Evolutionary conservation across 805 yeast species (phyloP).

Genomic region (Kazachstania bromeliacearum): DNA sequence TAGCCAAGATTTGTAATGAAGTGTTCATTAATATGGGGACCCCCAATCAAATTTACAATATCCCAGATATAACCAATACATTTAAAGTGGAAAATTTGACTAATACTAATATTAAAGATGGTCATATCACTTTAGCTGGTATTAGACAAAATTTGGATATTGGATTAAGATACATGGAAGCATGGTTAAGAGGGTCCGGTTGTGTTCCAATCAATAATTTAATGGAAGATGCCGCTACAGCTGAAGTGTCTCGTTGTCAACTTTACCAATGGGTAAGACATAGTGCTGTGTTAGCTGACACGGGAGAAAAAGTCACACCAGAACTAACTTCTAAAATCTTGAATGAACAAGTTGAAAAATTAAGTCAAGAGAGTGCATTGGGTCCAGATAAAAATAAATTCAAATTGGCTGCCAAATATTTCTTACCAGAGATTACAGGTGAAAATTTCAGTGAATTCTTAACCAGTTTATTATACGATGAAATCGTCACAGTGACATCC

Average conservation of each 20-base stretch:
- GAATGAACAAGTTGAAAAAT: conserved; percentile 50
- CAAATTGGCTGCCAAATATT: conserved; percentile 57
- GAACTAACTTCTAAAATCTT: conserved; percentile 48
- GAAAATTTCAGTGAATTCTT: conserved; percentile 68
- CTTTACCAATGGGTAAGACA: conserved; percentile 79
- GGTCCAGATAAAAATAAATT: conserved; percentile 47
- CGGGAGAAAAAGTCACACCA: conserved; percentile 49
- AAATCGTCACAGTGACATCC: conserved; percentile 29
- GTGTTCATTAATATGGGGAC: conserved; percentile 76
- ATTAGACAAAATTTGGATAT: conserved; percentile 63
- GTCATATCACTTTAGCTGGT: conserved; percentile 59
- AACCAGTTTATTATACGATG: conserved; percentile 68
- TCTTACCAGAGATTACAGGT: conserved; percentile 65
- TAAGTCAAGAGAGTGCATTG: conserved; percentile 36
- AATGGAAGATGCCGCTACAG: conserved; percentile 89
- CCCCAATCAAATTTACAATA: conserved; percentile 57
- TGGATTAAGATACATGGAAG: conserved; percentile 74
- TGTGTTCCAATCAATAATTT: conserved; percentile 78
- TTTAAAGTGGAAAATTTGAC: conserved; percentile 40
- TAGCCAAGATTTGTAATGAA: conserved; percentile 61
- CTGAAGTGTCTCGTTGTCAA: conserved; percentile 78
- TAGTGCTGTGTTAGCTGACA: conserved; percentile 48
- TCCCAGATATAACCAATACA: conserved; percentile 34
- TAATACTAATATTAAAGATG: conserved; percentile 54
- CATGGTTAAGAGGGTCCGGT: conserved; percentile 77